Evolutionary conservation across 2,329 filamentous ascomycete species (phyloP), one percentile per base, ranked within the genome.

Genomic region (Botrytis aclada): DNA sequence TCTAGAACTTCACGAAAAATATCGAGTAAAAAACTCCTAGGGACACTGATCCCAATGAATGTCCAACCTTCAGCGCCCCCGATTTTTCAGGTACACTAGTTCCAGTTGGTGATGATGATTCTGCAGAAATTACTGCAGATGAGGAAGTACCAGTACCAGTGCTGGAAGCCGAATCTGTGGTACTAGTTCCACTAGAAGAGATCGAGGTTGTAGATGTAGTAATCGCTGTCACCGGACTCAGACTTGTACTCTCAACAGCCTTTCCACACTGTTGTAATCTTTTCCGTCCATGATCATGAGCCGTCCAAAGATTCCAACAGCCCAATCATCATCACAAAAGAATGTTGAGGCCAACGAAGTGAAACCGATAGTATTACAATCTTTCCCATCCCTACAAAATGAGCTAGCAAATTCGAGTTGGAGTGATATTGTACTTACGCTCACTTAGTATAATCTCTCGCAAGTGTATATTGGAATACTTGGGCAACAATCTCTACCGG

Each of bases 231-330:
- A 22, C 29, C 47, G 25, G n/a, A 16, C 22, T 60, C 14, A 32
- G 45, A 47, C 4, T 67, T 22, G 37, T 32, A 58, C 10, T 47
- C 5, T 54, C 37, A 29, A 64, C 29, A 16, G 32, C 72, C n/a
- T 34, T 41, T n/a, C 56, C 70, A 69, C 74, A 75, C 7, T 63
- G 54, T 41, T 72, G 61, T 29, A 72, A 29, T 29, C 51, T 78
- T 34, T 78, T 69, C 77, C 77, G 80, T 32, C 80, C 80, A 58
- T 76, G 73, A 63, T 80, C 63, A 66, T 81, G 79, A 41, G 78
- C 80, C 32, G 76, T 77, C 60, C 77, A 67, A 72, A 76, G 79
- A 70, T 80, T 80, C 63, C 79, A 32, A 76, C 37, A 4, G 77
- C 77, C 72, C 79, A 81, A 60, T 74, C 72, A 66, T 81, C 77